Base-by-base conservation (phyloP, 2,329 filamentous ascomycete genomes). In the Curvularia hawaiiensis region DNA sequence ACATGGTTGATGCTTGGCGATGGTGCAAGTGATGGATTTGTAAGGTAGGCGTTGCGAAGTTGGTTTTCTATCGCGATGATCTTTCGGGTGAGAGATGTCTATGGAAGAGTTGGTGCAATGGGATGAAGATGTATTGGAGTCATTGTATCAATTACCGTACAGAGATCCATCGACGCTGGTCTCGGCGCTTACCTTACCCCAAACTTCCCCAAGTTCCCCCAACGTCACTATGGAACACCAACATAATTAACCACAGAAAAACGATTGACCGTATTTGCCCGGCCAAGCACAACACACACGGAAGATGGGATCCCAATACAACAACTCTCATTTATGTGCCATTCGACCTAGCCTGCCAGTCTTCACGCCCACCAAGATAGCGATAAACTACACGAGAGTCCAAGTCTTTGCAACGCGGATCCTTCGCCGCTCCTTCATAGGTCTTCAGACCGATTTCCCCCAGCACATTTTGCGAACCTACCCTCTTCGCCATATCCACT, bases 341-440 rank as follows among this genome's bases (percentile, higher is more conserved):
- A 11, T 66, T 69, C 11, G 33, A 10, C 48, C 62, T 59, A 2
- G 46, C 38, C 58, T 67, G 65, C 83, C 83, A 85, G 18, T 83
- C 75, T 67, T 85, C 83, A 30, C 78, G 69, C 0, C 83, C 82
- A 3, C 82, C 83, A 28, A 86, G 65, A 70, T 82, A 85, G 44
- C 84, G 75, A 74, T 83, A 87, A 2, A 87, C 80, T 18, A 86
- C 83, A 54, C 83, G 78, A 22, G 83, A 85, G 66, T 87, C 84
- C 58, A 84, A 68, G 58, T 83, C 83, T 56, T 72, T 79, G 73
- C 82, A 87, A 11, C 76, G 74, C 14, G 77, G 70, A 68, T 85
- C 83, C 51, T 79, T 77, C 52, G 79, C 81, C 2, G 84, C 82
- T 10, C 75, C 79, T 18, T 79, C 76, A 70, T 86, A 87, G 4